Base-by-base conservation (phyloP, 768 basidiomycete genomes). In the Podaxis mareebaensis region DNA sequence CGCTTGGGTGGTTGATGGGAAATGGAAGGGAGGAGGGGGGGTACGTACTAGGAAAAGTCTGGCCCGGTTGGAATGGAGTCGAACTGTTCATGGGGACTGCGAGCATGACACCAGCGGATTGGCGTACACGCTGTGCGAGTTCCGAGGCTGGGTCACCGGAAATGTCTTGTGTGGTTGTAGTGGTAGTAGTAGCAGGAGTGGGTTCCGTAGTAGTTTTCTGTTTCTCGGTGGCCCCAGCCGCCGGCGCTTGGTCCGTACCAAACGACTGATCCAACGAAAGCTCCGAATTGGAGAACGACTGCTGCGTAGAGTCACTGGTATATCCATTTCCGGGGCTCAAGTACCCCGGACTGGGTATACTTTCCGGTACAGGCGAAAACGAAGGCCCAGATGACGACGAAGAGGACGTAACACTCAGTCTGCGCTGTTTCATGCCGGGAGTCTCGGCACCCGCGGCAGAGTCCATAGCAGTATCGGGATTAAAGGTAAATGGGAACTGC, bases 71-170 rank as follows among this genome's bases (percentile, higher is more conserved):
- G 77, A 72, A 1, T 77, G 65, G 24, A 77, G 76, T 39, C 77
- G 69, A 42, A 13, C 60, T 64, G 68, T 70, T 57, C 73, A 79
- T 78, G 33, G 78, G 82, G 26, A 80, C 81, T 3, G 80, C 83
- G 46, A 83, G 73, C 78, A 83, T 78, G 7, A 90, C 80, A 15
- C 87, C 88, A 0, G 88, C 76, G 70, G 80, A 75, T 73, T 88
- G 75, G 24, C 83, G 78, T 15, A 84, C 84, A 0, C 79, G 72
- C 26, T 80, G 78, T 4, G 83, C 84, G 1, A 85, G 71, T 62
- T 82, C 81, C 6, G 76, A 75, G 1, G 77, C 76, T 1, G 76
- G 74, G 44, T 78, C 74, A 0, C 68, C 69, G 22, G 59, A 44
- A 60, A 61, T 61, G 11, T 61, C 52, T 20, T 33, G 33, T 20